Percentiles rank a stretch among this genome's conserved stretches.
Evolutionary conservation across 306 rosid genomes (phyloP).

Genomic region (Casuarina cunninghamiana): DNA sequence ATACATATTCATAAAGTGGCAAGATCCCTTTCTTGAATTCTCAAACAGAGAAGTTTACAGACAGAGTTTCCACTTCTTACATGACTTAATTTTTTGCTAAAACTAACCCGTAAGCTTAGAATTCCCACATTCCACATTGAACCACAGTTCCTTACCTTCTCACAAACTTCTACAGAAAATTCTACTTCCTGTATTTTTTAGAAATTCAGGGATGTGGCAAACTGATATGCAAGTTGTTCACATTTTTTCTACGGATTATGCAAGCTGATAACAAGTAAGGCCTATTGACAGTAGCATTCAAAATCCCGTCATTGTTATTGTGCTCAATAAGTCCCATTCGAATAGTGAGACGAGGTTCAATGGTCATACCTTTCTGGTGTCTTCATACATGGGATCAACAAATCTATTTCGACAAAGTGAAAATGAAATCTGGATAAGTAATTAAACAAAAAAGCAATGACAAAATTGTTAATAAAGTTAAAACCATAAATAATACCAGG

Average conservation of each 20-base stretch:
- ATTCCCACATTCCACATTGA: not conserved
- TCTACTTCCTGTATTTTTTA: not conserved
- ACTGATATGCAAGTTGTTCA: not conserved
- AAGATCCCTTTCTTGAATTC: conserved; percentile 3
- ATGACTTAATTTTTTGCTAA: not conserved
- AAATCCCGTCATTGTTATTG: not conserved
- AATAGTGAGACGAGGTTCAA: conserved; percentile 22
- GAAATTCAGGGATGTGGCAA: not conserved
- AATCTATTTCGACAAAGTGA: conserved; percentile 48
- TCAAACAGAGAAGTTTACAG: not conserved
- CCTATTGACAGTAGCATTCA: not conserved
- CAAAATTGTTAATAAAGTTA: conserved; percentile 5
- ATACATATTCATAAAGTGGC: not conserved
- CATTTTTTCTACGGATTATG: not conserved
- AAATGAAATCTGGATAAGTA: not conserved
- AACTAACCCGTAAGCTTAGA: not conserved
- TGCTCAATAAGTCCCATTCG: too few relatives aligned
- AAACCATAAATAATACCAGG: conserved; percentile 47
- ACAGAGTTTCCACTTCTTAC: not conserved
- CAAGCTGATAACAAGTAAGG: not conserved
- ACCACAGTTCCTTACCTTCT: not conserved
- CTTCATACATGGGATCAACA: conserved; percentile 77
- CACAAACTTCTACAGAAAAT: not conserved
- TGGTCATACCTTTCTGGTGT: conserved; percentile 79
- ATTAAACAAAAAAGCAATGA: not conserved